Percentiles rank a stretch among this genome's conserved stretches.
phyloP scores from a whole-genome alignment of 306 rosid species.

The Cicer chorassanicum region DNA sequence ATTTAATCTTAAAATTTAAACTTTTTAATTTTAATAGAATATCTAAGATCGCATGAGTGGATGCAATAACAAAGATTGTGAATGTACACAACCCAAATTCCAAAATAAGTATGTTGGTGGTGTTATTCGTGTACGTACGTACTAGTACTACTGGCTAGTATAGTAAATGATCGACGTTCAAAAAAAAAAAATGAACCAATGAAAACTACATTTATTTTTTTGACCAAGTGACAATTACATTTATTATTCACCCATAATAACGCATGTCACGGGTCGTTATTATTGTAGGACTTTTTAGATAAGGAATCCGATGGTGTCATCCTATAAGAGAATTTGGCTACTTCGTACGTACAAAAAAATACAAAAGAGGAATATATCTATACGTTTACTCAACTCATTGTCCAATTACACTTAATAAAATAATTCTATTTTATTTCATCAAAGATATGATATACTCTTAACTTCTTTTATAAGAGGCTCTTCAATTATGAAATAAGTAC shows the following conservation, averaged over 20 bases:
- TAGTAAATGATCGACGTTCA: too few species aligned
- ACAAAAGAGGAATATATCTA: slow-evolving; percentile 11
- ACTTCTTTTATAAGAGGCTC: not conserved
- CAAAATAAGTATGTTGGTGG: too few species aligned
- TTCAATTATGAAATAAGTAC: slow-evolving; percentile 33
- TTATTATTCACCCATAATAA: slow-evolving; percentile 42
- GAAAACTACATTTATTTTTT: too few species aligned
- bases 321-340: slow-evolving; percentile 1
- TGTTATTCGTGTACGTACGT: too few species aligned
- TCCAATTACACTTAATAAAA: slow-evolving; percentile 11
- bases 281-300: slow-evolving; percentile 38
- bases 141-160: too few species aligned
- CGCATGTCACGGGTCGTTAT: slow-evolving; percentile 42
- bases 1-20: too few species aligned
- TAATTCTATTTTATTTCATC: slow-evolving; percentile 10
- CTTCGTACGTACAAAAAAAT: slow-evolving; percentile 9
- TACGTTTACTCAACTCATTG: slow-evolving; percentile 9
- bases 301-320: slow-evolving; percentile 36
- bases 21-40: too few species aligned
- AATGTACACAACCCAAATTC: too few species aligned
- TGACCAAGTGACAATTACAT: slow-evolving; percentile 24
- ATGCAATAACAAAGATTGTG: too few species aligned
- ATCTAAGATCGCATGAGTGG: too few species aligned
- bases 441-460: not conserved
- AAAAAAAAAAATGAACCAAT: too few species aligned